phyloP scores from a whole-genome alignment of 1,284 basidiomycete genomes.

The Boletus chippewaensis region DNA sequence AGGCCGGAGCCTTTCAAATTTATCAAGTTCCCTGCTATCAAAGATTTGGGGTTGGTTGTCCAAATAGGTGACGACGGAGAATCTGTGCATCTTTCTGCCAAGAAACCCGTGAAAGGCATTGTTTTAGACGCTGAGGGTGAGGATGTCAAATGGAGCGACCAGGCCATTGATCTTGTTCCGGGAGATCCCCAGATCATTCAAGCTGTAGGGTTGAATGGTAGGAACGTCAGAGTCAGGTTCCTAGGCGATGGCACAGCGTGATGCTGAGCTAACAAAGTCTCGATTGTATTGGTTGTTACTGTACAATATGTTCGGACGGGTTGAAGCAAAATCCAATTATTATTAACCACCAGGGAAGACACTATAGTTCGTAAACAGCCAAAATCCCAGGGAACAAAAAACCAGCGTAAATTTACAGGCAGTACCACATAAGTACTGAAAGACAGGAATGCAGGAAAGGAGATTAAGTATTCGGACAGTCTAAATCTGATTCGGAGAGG shows the following conservation, averaged over 20 bases:
- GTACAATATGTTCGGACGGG: background rate
- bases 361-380: constrained; percentile 28
- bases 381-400: constrained; percentile 25
- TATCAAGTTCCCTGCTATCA: constrained; percentile 66
- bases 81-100: constrained; percentile 51
- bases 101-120: constrained; percentile 78
- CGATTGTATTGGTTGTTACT: background rate
- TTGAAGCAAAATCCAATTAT: constrained; percentile 14
- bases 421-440: constrained; percentile 21
- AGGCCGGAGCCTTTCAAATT: constrained; percentile 92
- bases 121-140: constrained; percentile 73
- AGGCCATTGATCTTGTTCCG: constrained; percentile 82
- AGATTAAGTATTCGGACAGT: constrained; percentile 28
- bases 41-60: constrained; percentile 53
- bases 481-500: constrained; percentile 24
- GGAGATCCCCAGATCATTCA: constrained; percentile 67
- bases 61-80: constrained; percentile 50
- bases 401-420: constrained; percentile 28
- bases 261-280: background rate
- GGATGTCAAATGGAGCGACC: constrained; percentile 75
- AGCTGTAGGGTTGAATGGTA: constrained; percentile 59
- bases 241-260: constrained; percentile 68
- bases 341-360: constrained; percentile 38
- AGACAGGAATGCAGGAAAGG: constrained; percentile 21
- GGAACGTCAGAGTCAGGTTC: constrained; percentile 59